phyloP scores from a whole-genome alignment of 768 basidiomycete genomes.

The Termitomyces sp. region DNA sequence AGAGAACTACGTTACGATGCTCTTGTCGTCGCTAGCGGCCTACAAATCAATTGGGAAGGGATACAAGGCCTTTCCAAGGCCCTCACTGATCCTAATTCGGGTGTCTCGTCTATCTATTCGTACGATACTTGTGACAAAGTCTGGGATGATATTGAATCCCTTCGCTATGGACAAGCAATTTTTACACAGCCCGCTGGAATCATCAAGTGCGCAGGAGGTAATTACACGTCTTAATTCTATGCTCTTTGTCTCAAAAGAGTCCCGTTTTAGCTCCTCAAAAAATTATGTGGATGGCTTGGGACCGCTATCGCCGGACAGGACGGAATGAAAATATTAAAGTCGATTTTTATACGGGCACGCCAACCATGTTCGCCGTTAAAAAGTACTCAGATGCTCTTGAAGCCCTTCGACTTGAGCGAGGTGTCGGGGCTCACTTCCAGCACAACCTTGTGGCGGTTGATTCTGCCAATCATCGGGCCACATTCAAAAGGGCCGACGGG shows the following conservation, averaged over 20 bases:
- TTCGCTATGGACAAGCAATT: conserved; percentile 76
- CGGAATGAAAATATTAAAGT: conserved; percentile 53
- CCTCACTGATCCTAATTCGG: conserved; percentile 67
- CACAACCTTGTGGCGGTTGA: conserved; percentile 82
- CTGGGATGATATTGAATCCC: conserved; percentile 74
- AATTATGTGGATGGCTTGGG: conserved; percentile 98
- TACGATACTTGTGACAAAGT: conserved; percentile 87
- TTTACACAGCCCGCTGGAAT: conserved; percentile 94
- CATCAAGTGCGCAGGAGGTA: conserved; percentile 92
- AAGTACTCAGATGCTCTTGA: conserved; percentile 92
- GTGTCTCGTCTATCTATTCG: conserved; percentile 90
- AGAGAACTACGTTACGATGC: conserved; percentile 73
- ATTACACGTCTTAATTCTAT: not conserved
- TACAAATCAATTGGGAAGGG: conserved; percentile 79
- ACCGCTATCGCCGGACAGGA: conserved; percentile 59
- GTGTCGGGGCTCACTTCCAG: conserved; percentile 74
- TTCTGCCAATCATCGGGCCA: conserved; percentile 64
- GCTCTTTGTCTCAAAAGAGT: not conserved
- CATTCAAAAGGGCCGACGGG: conserved; percentile 77
- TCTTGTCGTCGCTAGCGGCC: conserved; percentile 83
- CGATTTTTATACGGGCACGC: conserved; percentile 88
- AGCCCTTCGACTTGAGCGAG: conserved; percentile 67
- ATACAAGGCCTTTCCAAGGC: conserved; percentile 72
- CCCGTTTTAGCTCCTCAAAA: conserved; percentile 65
- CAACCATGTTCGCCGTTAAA: conserved; percentile 94